Percentiles rank a stretch among this genome's conserved stretches.
Evolutionary conservation across 495 filamentous ascomycete genomes (phyloP).

Genomic region (Jackrogersella minutella): DNA sequence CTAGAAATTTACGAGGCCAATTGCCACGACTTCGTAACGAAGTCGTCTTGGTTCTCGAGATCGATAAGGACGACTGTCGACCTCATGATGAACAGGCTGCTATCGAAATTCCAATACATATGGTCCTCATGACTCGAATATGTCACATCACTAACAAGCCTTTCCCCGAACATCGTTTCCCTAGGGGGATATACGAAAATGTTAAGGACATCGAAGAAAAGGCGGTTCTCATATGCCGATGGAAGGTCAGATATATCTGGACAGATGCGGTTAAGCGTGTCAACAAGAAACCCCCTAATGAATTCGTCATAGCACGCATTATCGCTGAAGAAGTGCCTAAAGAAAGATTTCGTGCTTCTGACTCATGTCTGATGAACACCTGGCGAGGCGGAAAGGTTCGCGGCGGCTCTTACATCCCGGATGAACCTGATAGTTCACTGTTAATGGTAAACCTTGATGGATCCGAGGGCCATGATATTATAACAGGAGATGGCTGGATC

Average conservation of each 20-base stretch:
- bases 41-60: constrained; percentile 58
- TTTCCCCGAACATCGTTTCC: constrained; percentile 52
- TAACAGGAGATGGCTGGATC: constrained; percentile 1
- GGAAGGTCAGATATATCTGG: constrained; percentile 40
- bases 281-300: constrained; percentile 35
- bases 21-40: constrained; percentile 60
- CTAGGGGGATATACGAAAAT: constrained; percentile 26
- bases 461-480: background rate
- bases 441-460: constrained; percentile 26
- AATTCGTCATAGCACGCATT: constrained; percentile 45
- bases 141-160: constrained; percentile 62
- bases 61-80: constrained; percentile 54
- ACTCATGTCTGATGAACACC: constrained; percentile 34
- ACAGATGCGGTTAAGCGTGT: constrained; percentile 23
- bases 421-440: constrained; percentile 1
- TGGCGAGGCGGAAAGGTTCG: constrained; percentile 52
- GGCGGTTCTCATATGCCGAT: constrained; percentile 53
- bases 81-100: constrained; percentile 52
- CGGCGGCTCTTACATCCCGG: constrained; percentile 46
- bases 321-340: constrained; percentile 38
- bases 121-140: constrained; percentile 49
- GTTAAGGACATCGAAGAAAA: constrained; percentile 36
- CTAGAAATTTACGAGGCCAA: constrained; percentile 49
- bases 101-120: constrained; percentile 49
- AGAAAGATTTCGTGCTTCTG: constrained; percentile 26